phyloP scores from a whole-genome alignment of 805 yeast species.

The Kuraishia ogatae region DNA sequence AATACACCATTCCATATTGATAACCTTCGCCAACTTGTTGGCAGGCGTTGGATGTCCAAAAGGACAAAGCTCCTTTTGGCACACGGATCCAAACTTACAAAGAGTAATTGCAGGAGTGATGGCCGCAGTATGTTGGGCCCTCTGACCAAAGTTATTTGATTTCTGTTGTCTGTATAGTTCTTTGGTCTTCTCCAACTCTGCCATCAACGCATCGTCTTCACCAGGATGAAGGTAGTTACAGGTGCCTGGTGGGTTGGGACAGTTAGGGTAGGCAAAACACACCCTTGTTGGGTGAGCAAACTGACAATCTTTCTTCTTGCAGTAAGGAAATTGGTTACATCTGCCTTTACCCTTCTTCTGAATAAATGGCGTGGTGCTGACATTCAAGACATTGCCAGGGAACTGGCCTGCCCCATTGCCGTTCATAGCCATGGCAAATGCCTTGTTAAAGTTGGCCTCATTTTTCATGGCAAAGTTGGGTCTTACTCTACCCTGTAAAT shows the following conservation, averaged over 20 bases:
- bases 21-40: constrained; percentile 63
- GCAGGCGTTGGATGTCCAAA: constrained; percentile 92
- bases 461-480: constrained; percentile 27
- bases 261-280: constrained; percentile 69
- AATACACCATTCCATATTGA: constrained; percentile 68
- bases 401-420: constrained; percentile 7
- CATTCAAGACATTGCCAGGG: constrained; percentile 2
- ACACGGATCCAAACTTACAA: constrained; percentile 71
- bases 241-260: constrained; percentile 73
- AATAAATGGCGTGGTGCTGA: constrained; percentile 22
- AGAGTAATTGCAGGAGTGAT: constrained; percentile 35
- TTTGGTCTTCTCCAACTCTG: constrained; percentile 56
- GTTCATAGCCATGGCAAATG: constrained; percentile 26
- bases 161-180: constrained; percentile 25
- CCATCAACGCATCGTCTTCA: constrained; percentile 69
- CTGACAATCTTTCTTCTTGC: constrained; percentile 56
- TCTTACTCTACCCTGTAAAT: constrained; percentile 5
- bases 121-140: constrained; percentile 7
- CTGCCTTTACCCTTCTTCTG: constrained; percentile 50
- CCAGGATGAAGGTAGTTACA: constrained; percentile 80
- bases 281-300: constrained; percentile 74
- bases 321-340: constrained; percentile 65
- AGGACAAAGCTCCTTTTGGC: constrained; percentile 74
- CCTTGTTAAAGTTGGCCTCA: constrained; percentile 31
- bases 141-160: constrained; percentile 11